Evolutionary conservation across 2,329 filamentous ascomycete species (phyloP), one percentile per base, ranked within the genome.

Genomic region (Fusarium clavum): DNA sequence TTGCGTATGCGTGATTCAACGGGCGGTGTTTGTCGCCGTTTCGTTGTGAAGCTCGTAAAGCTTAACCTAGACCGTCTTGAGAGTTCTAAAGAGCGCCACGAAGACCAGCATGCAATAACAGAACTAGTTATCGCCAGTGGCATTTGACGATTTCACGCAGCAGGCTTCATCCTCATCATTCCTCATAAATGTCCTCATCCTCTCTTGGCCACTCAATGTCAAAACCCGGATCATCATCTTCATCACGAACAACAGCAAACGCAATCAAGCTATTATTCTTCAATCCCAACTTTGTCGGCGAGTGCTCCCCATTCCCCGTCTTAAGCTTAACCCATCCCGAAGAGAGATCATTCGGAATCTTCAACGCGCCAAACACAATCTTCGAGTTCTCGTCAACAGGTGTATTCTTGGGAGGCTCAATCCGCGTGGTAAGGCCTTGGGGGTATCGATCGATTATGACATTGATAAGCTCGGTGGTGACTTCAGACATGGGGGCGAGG

Each of bases 371-470:
- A 63, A 85, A 89, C 11, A 77, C 81, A 34, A 89, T 76, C 7
- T 73, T 81, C 34, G 83, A 79, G 51, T 81, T 76, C 2, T 74
- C 67, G 1, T 85, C 83, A 3, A 88, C 69, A 1, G 78, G 52
- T 1, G 80, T 83, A 12, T 75, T 79, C 43, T 80, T 76, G 9
- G 76, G 70, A 13, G 78, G 73, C 1, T 49, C 72, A 20, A 77
- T 60, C 18, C 80, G 78, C 13, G 78, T 79, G 2, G 79, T 81
- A 8, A 91, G 81, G 1, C 88, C 88, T 1, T 79, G 60, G 0
- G 88, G 85, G 64, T 89, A 90, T 29, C 87, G 81, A 46, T 90
- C 87, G 29, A 77, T 82, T 8, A 94, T 80, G 13, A 88, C 81
- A 1, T 82, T 79, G 20, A 92, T 80, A 3, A 94, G 85, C 22